These are phyloP conservation scores for Pichia sp. DNA, from an alignment of 1,139 yeast species.

Conservation along the genomic window DNA sequence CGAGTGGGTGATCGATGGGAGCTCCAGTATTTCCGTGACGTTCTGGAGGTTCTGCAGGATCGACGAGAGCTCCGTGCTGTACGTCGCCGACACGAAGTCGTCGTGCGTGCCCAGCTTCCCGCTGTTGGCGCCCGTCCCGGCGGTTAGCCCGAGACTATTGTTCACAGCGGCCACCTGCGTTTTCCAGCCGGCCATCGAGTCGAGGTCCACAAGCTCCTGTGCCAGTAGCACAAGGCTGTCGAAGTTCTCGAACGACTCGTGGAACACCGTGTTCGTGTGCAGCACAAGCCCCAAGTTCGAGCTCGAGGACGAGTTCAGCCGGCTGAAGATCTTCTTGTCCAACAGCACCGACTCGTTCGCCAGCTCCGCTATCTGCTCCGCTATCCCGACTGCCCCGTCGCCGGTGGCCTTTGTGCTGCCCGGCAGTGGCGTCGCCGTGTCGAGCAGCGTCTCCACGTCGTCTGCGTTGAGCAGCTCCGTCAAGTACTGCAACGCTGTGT, in stretches of 20 bases:
- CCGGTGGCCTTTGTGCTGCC: conserved; percentile 13
- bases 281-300: conserved; percentile 33
- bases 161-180: conserved; percentile 1
- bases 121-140: neutral
- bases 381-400: conserved; percentile 20
- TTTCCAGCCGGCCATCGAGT: conserved; percentile 6
- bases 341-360: conserved; percentile 10
- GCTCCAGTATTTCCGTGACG: conserved; percentile 71
- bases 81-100: neutral
- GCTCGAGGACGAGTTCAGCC: neutral
- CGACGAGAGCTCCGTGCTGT: conserved; percentile 4
- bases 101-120: neutral
- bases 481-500: conserved; percentile 3
- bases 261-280: conserved; percentile 13
- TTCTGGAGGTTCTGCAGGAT: conserved; percentile 65
- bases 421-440: conserved; percentile 15
- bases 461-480: conserved; percentile 22
- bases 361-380: conserved; percentile 45
- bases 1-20: conserved; percentile 78
- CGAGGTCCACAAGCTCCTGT: neutral
- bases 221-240: neutral
- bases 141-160: conserved; percentile 1
- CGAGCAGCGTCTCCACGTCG: conserved; percentile 25
- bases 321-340: conserved; percentile 5
- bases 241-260: conserved; percentile 8